Evolutionary conservation across 345 rosid species (phyloP).

Genomic region (Boechera divaricarpa): DNA sequence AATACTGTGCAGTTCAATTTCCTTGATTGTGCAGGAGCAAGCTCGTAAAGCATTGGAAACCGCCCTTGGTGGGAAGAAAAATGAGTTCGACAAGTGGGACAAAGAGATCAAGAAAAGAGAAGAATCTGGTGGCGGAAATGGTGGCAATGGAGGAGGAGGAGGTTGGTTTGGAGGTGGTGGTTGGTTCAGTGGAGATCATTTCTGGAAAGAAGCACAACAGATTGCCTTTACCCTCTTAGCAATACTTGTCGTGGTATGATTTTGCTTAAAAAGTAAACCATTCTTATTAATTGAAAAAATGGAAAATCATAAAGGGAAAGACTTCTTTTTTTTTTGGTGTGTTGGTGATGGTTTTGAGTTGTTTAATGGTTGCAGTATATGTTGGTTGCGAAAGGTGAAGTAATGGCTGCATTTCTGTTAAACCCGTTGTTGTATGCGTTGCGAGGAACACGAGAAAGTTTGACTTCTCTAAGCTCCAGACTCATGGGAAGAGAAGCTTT

Average conservation of each 20-base stretch:
- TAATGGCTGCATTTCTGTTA: constrained; percentile 68
- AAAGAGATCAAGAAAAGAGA: constrained; percentile 86
- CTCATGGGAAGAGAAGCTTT: constrained; percentile 48
- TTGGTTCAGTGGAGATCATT: constrained; percentile 75
- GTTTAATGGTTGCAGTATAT: constrained; percentile 60
- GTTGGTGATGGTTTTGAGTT: constrained; percentile 14
- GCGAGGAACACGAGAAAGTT: constrained; percentile 68
- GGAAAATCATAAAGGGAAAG: not conserved
- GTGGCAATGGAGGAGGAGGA: constrained; percentile 72
- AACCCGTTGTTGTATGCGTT: constrained; percentile 74
- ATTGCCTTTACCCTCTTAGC: constrained; percentile 65
- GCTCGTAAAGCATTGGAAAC: constrained; percentile 86
- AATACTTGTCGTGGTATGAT: constrained; percentile 67
- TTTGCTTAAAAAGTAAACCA: constrained; percentile 1
- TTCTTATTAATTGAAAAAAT: not conserved
- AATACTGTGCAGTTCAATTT: not conserved
- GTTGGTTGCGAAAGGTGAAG: constrained; percentile 72
- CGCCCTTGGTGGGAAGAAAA: constrained; percentile 91
- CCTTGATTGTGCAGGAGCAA: constrained; percentile 63
- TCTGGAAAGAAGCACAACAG: constrained; percentile 82
- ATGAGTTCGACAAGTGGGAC: constrained; percentile 84
- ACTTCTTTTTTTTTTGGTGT: not conserved
- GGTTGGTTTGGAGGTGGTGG: constrained; percentile 95
- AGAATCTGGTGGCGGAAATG: constrained; percentile 72
- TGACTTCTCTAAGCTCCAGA: constrained; percentile 58